Percentiles rank a stretch among this genome's conserved stretches.
phyloP scores from a whole-genome alignment of 1,139 yeast species.

The Scheffersomyces cryptocercus region DNA sequence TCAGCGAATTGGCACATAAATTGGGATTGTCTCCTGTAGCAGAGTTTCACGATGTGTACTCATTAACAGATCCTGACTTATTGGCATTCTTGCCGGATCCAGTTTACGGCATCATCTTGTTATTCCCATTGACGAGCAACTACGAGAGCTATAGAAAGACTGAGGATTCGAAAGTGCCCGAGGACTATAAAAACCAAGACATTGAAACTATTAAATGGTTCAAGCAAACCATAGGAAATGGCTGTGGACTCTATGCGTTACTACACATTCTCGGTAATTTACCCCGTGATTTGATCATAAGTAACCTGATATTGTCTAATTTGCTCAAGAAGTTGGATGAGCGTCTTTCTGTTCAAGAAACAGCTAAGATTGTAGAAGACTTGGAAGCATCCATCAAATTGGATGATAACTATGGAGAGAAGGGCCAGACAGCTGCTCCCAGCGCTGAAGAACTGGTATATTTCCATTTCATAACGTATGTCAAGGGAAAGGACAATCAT shows the following conservation, averaged over 20 bases:
- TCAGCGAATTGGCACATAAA: conserved; percentile 65
- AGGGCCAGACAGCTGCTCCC: conserved; percentile 85
- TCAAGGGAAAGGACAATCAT: conserved; percentile 57
- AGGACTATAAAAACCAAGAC: conserved; percentile 14
- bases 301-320: conserved; percentile 32
- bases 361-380: conserved; percentile 50
- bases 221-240: conserved; percentile 81
- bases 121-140: conserved; percentile 73
- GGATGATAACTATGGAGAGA: conserved; percentile 60
- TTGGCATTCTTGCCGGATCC: conserved; percentile 83
- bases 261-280: conserved; percentile 74
- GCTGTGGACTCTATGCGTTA: conserved; percentile 91
- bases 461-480: conserved; percentile 78
- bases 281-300: conserved; percentile 43
- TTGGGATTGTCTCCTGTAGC: conserved; percentile 67
- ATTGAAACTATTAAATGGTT: conserved; percentile 57
- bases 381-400: conserved; percentile 47
- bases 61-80: conserved; percentile 77
- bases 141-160: conserved; percentile 54
- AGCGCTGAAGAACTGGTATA: conserved; percentile 61
- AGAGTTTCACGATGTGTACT: conserved; percentile 78
- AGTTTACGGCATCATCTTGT: conserved; percentile 65
- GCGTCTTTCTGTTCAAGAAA: conserved; percentile 30
- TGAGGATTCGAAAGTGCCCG: conserved; percentile 26
- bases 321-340: conserved; percentile 14